Percentiles rank a stretch among this genome's conserved stretches.
These are phyloP conservation scores for Kentomonas sorsogonicus DNA, from an alignment of 208 protist genomes.

Conservation along the genomic window DNA sequence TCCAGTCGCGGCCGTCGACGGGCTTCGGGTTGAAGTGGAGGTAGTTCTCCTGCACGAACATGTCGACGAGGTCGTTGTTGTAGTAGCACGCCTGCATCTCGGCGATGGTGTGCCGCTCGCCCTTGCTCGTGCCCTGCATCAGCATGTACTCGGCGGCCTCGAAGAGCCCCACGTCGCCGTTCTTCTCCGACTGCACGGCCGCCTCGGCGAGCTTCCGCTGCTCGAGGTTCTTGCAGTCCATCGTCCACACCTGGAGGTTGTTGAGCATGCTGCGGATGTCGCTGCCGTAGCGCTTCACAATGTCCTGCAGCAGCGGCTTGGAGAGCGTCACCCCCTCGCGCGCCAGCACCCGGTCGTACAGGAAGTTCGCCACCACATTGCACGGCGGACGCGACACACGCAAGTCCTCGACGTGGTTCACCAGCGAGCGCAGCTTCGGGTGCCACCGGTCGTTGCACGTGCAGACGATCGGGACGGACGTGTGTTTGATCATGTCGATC, in stretches of 20 bases:
- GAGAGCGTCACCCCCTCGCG: constrained; percentile 89
- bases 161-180: constrained; percentile 91
- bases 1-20: constrained; percentile 19
- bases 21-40: constrained; percentile 73
- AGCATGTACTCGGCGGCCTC: constrained; percentile 87
- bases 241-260: constrained; percentile 93
- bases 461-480: constrained; percentile 96
- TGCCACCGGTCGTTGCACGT: constrained; percentile 98
- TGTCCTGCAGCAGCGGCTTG: constrained; percentile 76
- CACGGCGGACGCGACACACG: constrained; percentile 87
- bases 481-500: constrained; percentile 92
- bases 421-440: constrained; percentile 91
- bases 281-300: constrained; percentile 85
- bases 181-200: constrained; percentile 78
- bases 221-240: constrained; percentile 41
- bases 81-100: constrained; percentile 88
- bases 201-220: constrained; percentile 61
- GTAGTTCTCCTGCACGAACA: constrained; percentile 96
- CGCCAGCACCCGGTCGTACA: constrained; percentile 84
- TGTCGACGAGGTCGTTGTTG: constrained; percentile 88
- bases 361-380: constrained; percentile 80
- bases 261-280: constrained; percentile 97
- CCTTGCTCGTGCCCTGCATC: constrained; percentile 53
- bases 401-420: constrained; percentile 95
- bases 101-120: constrained; percentile 52